Evolutionary conservation across 441 rosid species (phyloP), one percentile per base, ranked within the genome.

Genomic region (Lepidium campestre): DNA sequence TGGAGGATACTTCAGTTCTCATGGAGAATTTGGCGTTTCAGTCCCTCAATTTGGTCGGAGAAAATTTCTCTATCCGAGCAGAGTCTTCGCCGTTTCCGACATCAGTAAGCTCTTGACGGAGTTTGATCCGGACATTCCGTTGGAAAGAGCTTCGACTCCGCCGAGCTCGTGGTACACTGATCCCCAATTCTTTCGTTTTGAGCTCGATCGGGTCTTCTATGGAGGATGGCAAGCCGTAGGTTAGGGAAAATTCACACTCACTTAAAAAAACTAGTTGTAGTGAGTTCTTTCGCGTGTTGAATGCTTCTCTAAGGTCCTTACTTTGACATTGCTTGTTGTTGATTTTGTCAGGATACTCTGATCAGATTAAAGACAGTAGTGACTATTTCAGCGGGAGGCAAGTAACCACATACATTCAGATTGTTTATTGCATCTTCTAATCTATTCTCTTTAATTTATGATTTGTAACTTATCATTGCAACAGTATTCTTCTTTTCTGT

Each of bases 161-260:
- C 97, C 96, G 5, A 83, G 86, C 75, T 85, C 90, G 6, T 90
- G 98, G 98, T 93, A 87, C 63, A 85, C 85, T 5, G 85, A 86
- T 35, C 73, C 86, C 34, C 77, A 81, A 4, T 83, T 90, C 49
- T 71, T 78, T 57, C 65, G 78, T 50, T 68, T 71, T 19, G 98
- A 88, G 72, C 83, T 93, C 61, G 77, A 80, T 54, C 83, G 75
- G 14, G 79, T 93, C 82, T 90, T 93, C 83, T 84, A 78, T 68
- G 79, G 80, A 73, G 94, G 91, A 47, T 93, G 98, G 97, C 90
- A 84, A 74, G 91, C 85, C 7, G 88, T 93, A 47, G 96, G 97
- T 92, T 47, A n/a, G 46, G 53, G 11, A 3, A 7, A 17, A 7
- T 3, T n/a, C 54, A 57, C 37, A 41, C 45, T 48, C 45, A n/a